Base-by-base conservation (phyloP, 108 stramenopile species). In the Epipyxis sp. region DNA sequence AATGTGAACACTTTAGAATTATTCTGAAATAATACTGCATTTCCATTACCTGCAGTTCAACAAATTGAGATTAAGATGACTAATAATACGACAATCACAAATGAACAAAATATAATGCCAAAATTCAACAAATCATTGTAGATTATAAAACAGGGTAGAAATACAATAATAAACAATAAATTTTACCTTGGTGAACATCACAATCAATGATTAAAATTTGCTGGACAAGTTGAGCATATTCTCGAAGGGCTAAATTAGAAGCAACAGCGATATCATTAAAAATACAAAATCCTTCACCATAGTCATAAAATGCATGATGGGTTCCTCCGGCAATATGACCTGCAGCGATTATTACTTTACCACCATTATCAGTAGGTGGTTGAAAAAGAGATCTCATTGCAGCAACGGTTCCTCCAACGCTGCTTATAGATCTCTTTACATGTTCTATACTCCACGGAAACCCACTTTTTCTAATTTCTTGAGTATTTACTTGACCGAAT, bases 131-230 rank as follows among this genome's bases (percentile, higher is more conserved):
- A 62, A 2, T 2, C 25, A 25, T 57, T 57, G 54, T 57, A 71
- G 16, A 79, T 79, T 34, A 78, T 69, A 74, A 79, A 79, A 32
- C 69, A 39, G 76, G 50, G 1, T 78, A 78, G 67, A 78, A 78
- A 37, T 77, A 65, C 40, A 27, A 77, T 27, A 29, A 40, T 13
- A 13, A 20, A 41, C 16, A 67, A 67, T 13, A 94, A 1, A 93
- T 92, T 84, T 95, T 95, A n/a, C 46, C 94, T 82, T 95, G 94
- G 83, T 95, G 94, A 1, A 95, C 92, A 82, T 95, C 94, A 59
- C 93, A 68, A 84, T 95, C 94, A 41, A 95, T 69, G 57, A 95
- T 89, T 34, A 94, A 80, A 32, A 94, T 88, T 29, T 84, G 78
- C 43, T 81, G 69, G 37, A 91, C 80, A 16, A 82, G 25, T 30